Conservation (phyloP, 805 yeast genomes). For the Candida maltosa region DNA sequence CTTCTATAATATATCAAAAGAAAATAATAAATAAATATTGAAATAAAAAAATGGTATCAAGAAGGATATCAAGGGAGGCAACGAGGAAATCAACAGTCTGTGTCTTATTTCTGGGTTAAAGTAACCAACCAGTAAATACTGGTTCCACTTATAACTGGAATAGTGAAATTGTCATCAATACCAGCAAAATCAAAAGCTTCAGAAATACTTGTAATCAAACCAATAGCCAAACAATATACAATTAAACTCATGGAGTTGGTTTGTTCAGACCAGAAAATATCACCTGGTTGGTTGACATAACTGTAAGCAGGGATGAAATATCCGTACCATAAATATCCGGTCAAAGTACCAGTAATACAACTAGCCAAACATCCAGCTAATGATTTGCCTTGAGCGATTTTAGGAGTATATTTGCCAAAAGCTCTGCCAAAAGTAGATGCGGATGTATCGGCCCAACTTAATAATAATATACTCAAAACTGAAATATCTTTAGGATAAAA, state of each 20-base stretch:
- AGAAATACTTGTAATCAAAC: constrained; percentile 79
- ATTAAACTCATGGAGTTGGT: constrained; percentile 55
- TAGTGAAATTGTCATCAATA: constrained; percentile 91
- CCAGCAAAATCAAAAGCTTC: constrained; percentile 78
- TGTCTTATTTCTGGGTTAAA: constrained; percentile 6
- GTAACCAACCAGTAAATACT: constrained; percentile 51
- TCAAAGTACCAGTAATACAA: constrained; percentile 62
- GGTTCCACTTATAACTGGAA: constrained; percentile 80
- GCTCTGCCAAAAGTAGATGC: constrained; percentile 91
- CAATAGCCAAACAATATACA: constrained; percentile 58
- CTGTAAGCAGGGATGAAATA: constrained; percentile 62
- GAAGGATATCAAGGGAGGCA: too few relatives aligned
- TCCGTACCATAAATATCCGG: constrained; percentile 71
- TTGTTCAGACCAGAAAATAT: constrained; percentile 63
- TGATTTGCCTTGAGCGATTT: constrained; percentile 70
- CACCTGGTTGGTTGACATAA: constrained; percentile 54
- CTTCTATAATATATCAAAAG: neutral
- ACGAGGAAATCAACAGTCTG: neutral
- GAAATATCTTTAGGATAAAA: constrained; percentile 78
- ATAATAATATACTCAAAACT: constrained; percentile 68
- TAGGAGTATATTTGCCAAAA: constrained; percentile 81
- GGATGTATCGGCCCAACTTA: constrained; percentile 97
- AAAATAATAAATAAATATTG: neutral
- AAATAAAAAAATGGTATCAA: too few relatives aligned
- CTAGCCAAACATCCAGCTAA: constrained; percentile 92